Evolutionary conservation across 768 basidiomycete species (phyloP), one percentile per base, ranked within the genome.

Genomic region (Tubosaeta sp.): DNA sequence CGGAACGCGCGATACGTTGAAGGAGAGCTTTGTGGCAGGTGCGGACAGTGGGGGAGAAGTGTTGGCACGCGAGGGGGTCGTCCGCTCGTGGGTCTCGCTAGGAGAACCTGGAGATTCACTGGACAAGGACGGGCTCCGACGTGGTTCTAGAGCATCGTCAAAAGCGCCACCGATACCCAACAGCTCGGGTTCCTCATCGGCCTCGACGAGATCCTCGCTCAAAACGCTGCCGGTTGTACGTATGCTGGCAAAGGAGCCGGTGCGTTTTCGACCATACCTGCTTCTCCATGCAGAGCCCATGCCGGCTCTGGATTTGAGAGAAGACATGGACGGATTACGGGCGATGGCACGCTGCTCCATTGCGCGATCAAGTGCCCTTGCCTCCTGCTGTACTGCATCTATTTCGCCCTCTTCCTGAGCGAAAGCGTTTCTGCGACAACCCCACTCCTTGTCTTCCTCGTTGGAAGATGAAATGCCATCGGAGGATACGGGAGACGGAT

Each of bases 261-360:
- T 77, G 42, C 89, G 85, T 64, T 84, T 86, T 57, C 87, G 84
- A 35, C 76, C 78, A 61, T 84, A 88, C 46, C 81, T 83, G 57
- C 66, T 81, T 60, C 81, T 76, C 84, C 85, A 85, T 1, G 80
- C 81, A 14, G 76, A 59, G 35, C 83, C 84, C 82, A 86, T 83
- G 37, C 84, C 83, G n/a, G 81, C 63, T 22, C 82, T 83, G 5
- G 81, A 86, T 10, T 73, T 74, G 29, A 84, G 58, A 41, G 86
- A 88, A 19, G 87, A 88, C 11, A 67, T 69, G 16, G 89, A 89
- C 0, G 80, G 74, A 62, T 84, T 88, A 62, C 89, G 85, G 41
- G 87, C 84, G 45, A 90, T 72, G 46, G 86, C 74, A 52, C 90
- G 86, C 54, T 88, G 82, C 62, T 91, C 88, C 90, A 92, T 92